Base-by-base conservation (phyloP, 495 filamentous ascomycete genomes). In the Penicillium arizonense region DNA sequence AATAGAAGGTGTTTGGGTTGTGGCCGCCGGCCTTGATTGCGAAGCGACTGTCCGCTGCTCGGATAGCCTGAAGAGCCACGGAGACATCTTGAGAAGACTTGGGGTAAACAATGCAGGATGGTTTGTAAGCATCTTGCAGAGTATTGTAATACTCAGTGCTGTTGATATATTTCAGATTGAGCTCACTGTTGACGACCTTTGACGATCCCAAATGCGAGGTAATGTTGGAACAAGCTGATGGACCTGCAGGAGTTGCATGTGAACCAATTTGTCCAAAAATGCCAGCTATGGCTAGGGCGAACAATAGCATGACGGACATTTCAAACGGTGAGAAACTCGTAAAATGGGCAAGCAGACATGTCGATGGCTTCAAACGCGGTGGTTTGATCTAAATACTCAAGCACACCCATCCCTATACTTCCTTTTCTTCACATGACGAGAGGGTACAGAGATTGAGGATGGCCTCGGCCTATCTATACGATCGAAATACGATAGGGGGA, bases 11-110 rank as follows among this genome's bases (percentile, higher is more conserved):
- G 40, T 77, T 76, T 2, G 74, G 66, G 36, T 72, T 71, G 49
- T 80, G 77, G 0, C 77, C 77, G 4, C 74, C 72, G 16, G 63
- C 69, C 38, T 74, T 76, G 48, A 80, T 65, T 3, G 77, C 77
- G 49, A 79, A 80, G 24, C 71, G 68, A 37, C 59, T 67, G 11
- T 53, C 53, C 8, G 64, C 55, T 8, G 51, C 53, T 35, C 53
- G 61, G 10, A 67, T 56, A 10, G 64, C 61, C 18, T 67, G 53
- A 0, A 73, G 40, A 12, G 52, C 35, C 10, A 57, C 46, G 2
- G 65, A 67, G 14, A 72, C 67, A 40, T 72, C 65, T 21, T 59
- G 40, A 0, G 67, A 60, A 0, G 50, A 53, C 6, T 35, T 14
- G 3, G 70, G 70, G 30, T 62, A 65, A n/a, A 72, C 50, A 8